These are phyloP conservation scores for Zygosaccharomyces gambellarensis DNA, from an alignment of 805 yeast species.

Conservation along the genomic window DNA sequence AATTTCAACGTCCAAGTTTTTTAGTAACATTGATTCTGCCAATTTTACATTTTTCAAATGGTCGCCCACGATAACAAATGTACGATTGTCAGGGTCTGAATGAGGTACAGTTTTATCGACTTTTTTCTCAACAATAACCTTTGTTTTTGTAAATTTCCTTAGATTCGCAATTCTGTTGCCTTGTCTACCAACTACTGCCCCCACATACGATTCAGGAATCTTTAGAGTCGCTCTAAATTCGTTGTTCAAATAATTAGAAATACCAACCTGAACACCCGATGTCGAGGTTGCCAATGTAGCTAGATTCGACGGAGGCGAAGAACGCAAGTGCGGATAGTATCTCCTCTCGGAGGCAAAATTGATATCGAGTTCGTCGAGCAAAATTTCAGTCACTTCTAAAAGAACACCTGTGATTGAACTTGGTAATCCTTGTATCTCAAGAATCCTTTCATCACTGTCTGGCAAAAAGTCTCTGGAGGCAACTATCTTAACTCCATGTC, in stretches of 20 bases:
- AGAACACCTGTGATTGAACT: slow-evolving; percentile 59
- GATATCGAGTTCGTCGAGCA: slow-evolving; percentile 25
- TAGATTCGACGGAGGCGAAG: slow-evolving; percentile 6
- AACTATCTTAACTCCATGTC: slow-evolving; percentile 68
- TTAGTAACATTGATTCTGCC: slow-evolving; percentile 54
- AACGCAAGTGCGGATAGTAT: slow-evolving; percentile 56
- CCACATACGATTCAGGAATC: slow-evolving; percentile 79
- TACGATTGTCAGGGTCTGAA: slow-evolving; percentile 35
- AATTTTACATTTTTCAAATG: slow-evolving; percentile 43
- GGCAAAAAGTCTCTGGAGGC: slow-evolving; percentile 82
- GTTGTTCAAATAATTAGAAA: slow-evolving; percentile 2
- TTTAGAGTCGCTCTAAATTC: slow-evolving; percentile 19
- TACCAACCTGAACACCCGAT: not conserved
- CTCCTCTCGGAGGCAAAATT: slow-evolving; percentile 37
- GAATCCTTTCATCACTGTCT: slow-evolving; percentile 77
- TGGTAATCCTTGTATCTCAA: slow-evolving; percentile 80
- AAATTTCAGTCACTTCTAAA: slow-evolving; percentile 42
- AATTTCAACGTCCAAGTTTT: slow-evolving; percentile 55
- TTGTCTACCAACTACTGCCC: slow-evolving; percentile 82
- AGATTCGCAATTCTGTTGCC: slow-evolving; percentile 85
- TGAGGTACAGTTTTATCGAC: slow-evolving; percentile 49
- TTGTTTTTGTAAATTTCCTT: slow-evolving; percentile 71
- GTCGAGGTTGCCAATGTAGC: slow-evolving; percentile 7
- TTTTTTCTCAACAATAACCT: slow-evolving; percentile 68
- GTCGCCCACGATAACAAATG: slow-evolving; percentile 64